A percentile compares a stretch with the other conserved stretches of the same genome.
These are phyloP conservation scores for Neurospora discreta DNA, from an alignment of 495 filamentous ascomycete species.

Conservation along the genomic window DNA sequence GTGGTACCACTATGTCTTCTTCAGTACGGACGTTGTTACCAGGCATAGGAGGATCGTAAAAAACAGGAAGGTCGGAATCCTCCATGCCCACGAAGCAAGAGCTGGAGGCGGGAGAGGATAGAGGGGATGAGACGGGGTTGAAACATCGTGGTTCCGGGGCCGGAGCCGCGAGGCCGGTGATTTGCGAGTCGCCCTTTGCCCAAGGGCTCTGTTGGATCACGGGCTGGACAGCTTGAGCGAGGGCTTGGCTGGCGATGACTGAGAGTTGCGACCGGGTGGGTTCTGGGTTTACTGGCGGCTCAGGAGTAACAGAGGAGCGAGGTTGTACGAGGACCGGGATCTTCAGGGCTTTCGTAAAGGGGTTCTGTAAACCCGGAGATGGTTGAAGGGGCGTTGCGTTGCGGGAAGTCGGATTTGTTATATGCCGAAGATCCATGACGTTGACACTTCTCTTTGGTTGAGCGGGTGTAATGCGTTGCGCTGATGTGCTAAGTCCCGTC, in stretches of 20 bases:
- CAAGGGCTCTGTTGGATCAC: slow-evolving; percentile 1
- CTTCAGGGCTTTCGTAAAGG: neutral
- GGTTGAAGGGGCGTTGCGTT: neutral
- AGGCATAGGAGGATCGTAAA: neutral
- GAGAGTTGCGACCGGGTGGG: neutral
- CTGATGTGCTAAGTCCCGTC: neutral
- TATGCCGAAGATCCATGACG: neutral
- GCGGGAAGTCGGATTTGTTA: neutral
- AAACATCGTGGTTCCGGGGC: neutral
- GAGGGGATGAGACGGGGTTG: slow-evolving; percentile 3
- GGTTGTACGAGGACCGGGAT: neutral
- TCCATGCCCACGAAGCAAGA: neutral
- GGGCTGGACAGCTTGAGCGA: neutral
- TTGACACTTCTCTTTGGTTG: neutral
- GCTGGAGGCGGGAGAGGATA: slow-evolving; percentile 13
- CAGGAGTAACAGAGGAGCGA: neutral
- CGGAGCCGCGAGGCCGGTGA: neutral
- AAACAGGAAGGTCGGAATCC: neutral
- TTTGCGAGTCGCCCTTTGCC: slow-evolving; percentile 11
- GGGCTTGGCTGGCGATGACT: neutral
- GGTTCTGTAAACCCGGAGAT: neutral
- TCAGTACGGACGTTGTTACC: neutral
- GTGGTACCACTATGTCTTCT: neutral
- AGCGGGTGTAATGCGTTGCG: neutral
- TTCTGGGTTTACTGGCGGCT: neutral